Conservation (phyloP, 306 rosid genomes). For the Amphicarpaea edgeworthii region DNA sequence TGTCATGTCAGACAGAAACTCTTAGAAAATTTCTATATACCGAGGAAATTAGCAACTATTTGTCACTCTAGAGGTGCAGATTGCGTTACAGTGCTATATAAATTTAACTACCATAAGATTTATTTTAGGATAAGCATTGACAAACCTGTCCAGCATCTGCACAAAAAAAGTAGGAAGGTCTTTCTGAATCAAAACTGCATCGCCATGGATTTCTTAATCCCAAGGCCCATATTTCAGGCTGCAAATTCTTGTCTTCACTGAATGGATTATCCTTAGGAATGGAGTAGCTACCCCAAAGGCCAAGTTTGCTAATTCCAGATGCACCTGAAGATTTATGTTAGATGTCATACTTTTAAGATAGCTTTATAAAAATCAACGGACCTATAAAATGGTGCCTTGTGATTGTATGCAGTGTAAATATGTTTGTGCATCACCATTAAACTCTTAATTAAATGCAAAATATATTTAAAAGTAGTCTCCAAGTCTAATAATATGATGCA, state of each 20-base stretch:
- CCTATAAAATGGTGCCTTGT: no score
- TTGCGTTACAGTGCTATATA: neutral
- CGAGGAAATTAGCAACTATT: constrained; percentile 1
- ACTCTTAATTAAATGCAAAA: constrained; percentile 15
- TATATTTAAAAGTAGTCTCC: constrained; percentile 2
- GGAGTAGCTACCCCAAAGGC: constrained; percentile 91
- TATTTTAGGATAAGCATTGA: constrained; percentile 6
- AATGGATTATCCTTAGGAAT: constrained; percentile 87
- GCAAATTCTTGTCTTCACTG: constrained; percentile 61
- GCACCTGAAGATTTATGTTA: constrained; percentile 54
- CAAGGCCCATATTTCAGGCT: constrained; percentile 88
- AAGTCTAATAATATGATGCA: constrained; percentile 1
- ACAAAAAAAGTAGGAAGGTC: constrained; percentile 85
- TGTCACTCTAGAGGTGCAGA: constrained; percentile 10
- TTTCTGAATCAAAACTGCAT: constrained; percentile 88
- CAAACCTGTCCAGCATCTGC: constrained; percentile 89
- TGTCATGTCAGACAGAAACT: neutral
- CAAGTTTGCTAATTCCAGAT: constrained; percentile 66
- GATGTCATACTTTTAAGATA: no score
- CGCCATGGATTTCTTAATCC: constrained; percentile 97
- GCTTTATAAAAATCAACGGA: no score
- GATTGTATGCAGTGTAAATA: no score
- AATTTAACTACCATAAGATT: neutral
- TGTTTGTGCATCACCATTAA: no score
- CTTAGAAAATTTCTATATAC: neutral